These are phyloP conservation scores for Withania somnifera DNA, from an alignment of 305 asterid genomes.

Conservation along the genomic window DNA sequence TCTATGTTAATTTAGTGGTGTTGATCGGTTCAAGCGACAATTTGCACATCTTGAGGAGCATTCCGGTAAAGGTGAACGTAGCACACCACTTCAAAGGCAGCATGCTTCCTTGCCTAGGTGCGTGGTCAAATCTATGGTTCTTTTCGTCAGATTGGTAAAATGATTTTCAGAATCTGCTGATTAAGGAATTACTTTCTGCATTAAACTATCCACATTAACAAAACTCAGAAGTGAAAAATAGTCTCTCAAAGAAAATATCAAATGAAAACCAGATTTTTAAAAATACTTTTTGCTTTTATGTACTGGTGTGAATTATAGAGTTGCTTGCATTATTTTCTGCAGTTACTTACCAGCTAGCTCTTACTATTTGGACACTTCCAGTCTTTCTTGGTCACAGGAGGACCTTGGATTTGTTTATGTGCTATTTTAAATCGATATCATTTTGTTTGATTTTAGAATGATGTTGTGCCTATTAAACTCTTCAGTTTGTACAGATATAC, in stretches of 20 bases:
- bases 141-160: not conserved
- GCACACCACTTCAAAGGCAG: constrained; percentile 64
- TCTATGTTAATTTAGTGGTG: constrained; percentile 39
- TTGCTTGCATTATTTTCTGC: not conserved
- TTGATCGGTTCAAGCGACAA: constrained; percentile 91
- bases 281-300: not conserved
- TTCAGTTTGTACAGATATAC: not conserved
- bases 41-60: constrained; percentile 97
- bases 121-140: not conserved
- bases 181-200: not conserved
- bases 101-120: constrained; percentile 90
- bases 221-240: not conserved
- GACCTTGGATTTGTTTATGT: not conserved
- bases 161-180: not conserved
- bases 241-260: not conserved
- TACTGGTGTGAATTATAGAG: not conserved
- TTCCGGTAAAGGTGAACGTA: constrained; percentile 66
- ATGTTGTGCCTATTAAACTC: not conserved
- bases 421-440: not conserved
- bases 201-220: not conserved
- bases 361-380: not conserved
- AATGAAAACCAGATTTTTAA: not conserved
- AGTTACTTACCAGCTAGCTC: not conserved
- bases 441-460: not conserved
- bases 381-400: not conserved